Evolutionary conservation across 495 filamentous ascomycete genomes (phyloP).

Genomic region (Podospora sp.): DNA sequence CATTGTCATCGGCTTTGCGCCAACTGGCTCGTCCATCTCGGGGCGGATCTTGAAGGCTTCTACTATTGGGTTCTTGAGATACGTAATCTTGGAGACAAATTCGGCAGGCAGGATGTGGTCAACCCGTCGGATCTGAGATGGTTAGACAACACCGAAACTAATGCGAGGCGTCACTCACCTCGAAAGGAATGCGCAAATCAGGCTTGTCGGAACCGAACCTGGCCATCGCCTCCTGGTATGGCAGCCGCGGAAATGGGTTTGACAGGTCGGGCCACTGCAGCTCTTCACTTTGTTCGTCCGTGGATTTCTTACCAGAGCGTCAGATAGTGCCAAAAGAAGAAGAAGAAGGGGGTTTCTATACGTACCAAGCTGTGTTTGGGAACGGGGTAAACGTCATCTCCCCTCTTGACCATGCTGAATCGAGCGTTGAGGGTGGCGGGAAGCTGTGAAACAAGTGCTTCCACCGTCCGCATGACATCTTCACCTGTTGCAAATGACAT

Average conservation of each 20-base stretch:
- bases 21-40: constrained; percentile 11
- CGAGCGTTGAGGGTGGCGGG: constrained; percentile 53
- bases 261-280: constrained; percentile 20
- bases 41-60: constrained; percentile 69
- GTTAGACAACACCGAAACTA: constrained; percentile 19
- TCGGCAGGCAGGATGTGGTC: constrained; percentile 64
- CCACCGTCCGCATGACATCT: constrained; percentile 72
- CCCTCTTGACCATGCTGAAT: constrained; percentile 22
- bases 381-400: constrained; percentile 34
- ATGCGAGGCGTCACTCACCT: constrained; percentile 38
- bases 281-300: neutral
- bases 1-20: constrained; percentile 34
- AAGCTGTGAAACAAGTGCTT: constrained; percentile 63
- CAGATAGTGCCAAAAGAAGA: neutral
- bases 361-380: constrained; percentile 22
- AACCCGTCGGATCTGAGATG: constrained; percentile 61
- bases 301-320: neutral
- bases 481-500: constrained; percentile 78
- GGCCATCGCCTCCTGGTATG: constrained; percentile 79
- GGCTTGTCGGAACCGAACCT: constrained; percentile 90
- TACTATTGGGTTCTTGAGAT: constrained; percentile 62
- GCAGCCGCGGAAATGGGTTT: constrained; percentile 44
- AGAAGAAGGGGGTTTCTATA: no score
- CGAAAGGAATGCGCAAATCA: constrained; percentile 65
- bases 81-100: constrained; percentile 71